These are phyloP conservation scores for Scorias spongiosa DNA, from an alignment of 2,329 filamentous ascomycete genomes.

Conservation along the genomic window DNA sequence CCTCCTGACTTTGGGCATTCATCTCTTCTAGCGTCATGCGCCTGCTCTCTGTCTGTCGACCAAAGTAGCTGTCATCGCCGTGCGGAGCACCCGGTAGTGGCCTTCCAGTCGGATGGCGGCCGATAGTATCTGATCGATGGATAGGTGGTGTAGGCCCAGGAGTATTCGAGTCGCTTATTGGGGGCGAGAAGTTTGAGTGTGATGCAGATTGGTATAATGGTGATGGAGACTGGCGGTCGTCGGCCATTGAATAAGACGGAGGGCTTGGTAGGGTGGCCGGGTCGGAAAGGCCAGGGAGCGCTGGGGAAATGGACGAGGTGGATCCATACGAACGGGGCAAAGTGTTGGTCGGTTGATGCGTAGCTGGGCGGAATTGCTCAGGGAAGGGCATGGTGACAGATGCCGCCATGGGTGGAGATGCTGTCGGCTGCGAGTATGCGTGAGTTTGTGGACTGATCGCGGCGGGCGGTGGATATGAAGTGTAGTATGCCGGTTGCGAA, in stretches of 20 bases:
- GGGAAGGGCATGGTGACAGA: not conserved
- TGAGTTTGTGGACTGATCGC: not conserved
- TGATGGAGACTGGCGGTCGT: constrained; percentile 12
- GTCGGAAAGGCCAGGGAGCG: constrained; percentile 8
- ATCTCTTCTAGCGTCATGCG: constrained; percentile 9
- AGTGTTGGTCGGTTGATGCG: not conserved
- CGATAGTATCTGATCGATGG: constrained; percentile 32
- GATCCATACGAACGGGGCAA: not conserved
- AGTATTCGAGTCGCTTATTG: constrained; percentile 24
- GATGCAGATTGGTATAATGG: constrained; percentile 9
- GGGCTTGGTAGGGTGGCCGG: constrained; percentile 15
- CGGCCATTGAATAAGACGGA: constrained; percentile 10
- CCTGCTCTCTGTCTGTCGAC: constrained; percentile 7
- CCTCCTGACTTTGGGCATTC: constrained; percentile 33
- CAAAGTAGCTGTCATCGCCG: constrained; percentile 22
- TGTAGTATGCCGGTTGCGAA: not conserved
- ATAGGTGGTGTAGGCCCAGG: constrained; percentile 36
- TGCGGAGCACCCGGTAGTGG: constrained; percentile 43
- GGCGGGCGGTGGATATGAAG: not conserved
- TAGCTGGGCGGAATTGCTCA: not conserved
- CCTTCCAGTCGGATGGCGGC: constrained; percentile 40
- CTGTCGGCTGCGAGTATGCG: not conserved
- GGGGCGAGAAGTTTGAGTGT: constrained; percentile 19
- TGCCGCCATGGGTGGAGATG: not conserved
- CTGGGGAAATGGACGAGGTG: constrained; percentile 3